Evolutionary conservation across 78 protist genomes (phyloP).

Genomic region (Dictyostelium discoideum): dicty_2.7 NC_007088.5:1630501-1631000

Average conservation of each 20-base stretch:
- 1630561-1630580: background rate
- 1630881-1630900: background rate
- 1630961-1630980: no score
- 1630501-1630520: background rate
- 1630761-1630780: background rate
- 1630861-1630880: conserved; percentile 13
- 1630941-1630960: no score
- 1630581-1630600: background rate
- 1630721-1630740: background rate
- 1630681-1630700: background rate
- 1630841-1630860: background rate
- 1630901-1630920: no score
- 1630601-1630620: background rate
- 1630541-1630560: background rate
- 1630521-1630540: background rate
- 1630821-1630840: background rate
- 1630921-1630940: no score
- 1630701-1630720: conserved; percentile 5
- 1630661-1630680: conserved; percentile 2
- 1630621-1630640: conserved; percentile 11
- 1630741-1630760: background rate
- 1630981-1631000: no score
- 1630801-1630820: background rate
- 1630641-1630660: conserved; percentile 4
- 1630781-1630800: background rate